These are phyloP conservation scores for Noccaea bulbosa DNA, from an alignment of 345 rosid genomes.

Conservation along the genomic window DNA sequence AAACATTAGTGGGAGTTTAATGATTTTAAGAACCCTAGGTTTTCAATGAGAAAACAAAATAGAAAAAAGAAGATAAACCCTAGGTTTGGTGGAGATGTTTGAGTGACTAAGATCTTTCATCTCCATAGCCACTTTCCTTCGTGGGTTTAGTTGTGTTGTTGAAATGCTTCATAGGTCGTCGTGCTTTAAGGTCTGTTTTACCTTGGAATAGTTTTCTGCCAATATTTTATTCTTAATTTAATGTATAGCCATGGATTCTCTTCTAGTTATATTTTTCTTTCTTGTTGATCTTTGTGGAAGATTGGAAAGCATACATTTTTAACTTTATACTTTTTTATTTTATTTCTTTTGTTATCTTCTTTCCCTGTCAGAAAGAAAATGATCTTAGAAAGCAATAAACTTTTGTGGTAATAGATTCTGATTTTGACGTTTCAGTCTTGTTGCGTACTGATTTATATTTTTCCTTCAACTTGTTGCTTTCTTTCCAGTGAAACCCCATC, in stretches of 20 bases:
- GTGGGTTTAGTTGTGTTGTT: conserved; percentile 11
- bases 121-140: conserved; percentile 17
- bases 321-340: conserved; percentile 3
- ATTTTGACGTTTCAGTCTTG: conserved; percentile 69
- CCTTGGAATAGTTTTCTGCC: conserved; percentile 36
- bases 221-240: conserved; percentile 36
- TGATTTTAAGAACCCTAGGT: conserved; percentile 34
- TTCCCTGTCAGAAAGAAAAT: conserved; percentile 50
- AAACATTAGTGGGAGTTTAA: not conserved
- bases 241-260: conserved; percentile 18
- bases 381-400: conserved; percentile 47
- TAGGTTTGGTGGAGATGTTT: conserved; percentile 30
- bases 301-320: conserved; percentile 30
- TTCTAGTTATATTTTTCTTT: conserved; percentile 18
- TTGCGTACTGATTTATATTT: conserved; percentile 45
- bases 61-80: conserved; percentile 27
- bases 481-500: conserved; percentile 28
- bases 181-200: conserved; percentile 8
- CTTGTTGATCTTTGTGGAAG: conserved; percentile 26
- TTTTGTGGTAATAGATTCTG: conserved; percentile 68
- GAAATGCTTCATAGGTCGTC: not conserved
- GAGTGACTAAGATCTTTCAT: conserved; percentile 21
- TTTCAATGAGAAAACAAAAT: not conserved
- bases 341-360: not conserved
- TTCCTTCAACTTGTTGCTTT: conserved; percentile 41